Conservation (phyloP, 495 filamentous ascomycete species). For the Monascus purpureus region DNA sequence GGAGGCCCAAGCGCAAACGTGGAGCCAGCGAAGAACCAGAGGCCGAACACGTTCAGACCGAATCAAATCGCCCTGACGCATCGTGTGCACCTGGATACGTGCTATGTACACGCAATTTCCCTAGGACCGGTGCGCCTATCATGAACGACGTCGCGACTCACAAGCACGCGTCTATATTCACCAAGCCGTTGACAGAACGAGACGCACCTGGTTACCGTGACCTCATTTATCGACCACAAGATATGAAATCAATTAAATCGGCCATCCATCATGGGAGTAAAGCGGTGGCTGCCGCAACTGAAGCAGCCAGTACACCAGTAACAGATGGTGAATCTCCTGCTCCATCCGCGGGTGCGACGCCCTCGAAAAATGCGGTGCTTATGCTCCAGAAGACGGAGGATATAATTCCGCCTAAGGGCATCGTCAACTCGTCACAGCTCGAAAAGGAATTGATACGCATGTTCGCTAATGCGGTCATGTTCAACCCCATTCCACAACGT, state of each 20-base stretch:
- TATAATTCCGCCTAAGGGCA: constrained; percentile 71
- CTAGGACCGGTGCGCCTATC: constrained; percentile 59
- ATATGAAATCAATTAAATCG: constrained; percentile 73
- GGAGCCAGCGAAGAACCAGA: constrained; percentile 23
- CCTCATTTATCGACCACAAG: constrained; percentile 74
- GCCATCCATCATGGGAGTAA: constrained; percentile 66
- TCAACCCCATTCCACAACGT: constrained; percentile 63
- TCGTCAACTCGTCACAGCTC: constrained; percentile 87
- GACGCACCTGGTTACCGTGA: constrained; percentile 81
- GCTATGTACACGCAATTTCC: constrained; percentile 61
- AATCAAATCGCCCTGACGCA: constrained; percentile 20
- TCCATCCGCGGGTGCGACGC: constrained; percentile 15
- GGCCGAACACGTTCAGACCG: constrained; percentile 14
- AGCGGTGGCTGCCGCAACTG: constrained; percentile 50
- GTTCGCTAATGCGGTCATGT: constrained; percentile 97
- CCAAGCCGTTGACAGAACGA: constrained; percentile 64
- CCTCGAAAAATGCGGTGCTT: constrained; percentile 25
- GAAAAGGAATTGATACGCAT: constrained; percentile 95
- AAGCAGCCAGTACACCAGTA: constrained; percentile 30
- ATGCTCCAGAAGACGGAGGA: constrained; percentile 55
- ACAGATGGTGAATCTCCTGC: constrained; percentile 31
- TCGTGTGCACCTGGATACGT: constrained; percentile 30
- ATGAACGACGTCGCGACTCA: constrained; percentile 77
- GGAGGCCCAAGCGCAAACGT: constrained; percentile 26
- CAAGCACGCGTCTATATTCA: constrained; percentile 79